These are phyloP conservation scores for Meripilus lineatus DNA, from an alignment of 1,284 basidiomycete species.

Conservation along the genomic window DNA sequence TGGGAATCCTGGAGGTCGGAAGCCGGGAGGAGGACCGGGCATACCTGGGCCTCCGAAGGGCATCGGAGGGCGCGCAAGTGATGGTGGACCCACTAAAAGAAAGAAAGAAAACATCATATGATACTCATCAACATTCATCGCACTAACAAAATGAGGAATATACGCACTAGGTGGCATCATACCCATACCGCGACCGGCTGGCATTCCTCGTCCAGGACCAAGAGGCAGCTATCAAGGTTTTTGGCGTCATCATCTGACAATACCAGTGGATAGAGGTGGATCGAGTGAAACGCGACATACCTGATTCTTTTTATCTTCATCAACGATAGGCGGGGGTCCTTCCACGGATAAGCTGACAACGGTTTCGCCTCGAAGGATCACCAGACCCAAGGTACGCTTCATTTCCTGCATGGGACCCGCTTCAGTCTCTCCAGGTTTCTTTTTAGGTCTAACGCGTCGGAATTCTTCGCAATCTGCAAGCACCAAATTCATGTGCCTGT, in stretches of 20 bases:
- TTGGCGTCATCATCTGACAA: slow-evolving; percentile 11
- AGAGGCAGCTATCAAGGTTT: slow-evolving; percentile 57
- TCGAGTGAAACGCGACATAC: slow-evolving; percentile 31
- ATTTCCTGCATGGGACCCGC: slow-evolving; percentile 87
- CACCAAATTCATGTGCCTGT: slow-evolving; percentile 99
- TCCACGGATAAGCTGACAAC: slow-evolving; percentile 95
- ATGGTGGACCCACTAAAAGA: slow-evolving; percentile 54
- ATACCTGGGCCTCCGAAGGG: slow-evolving; percentile 83
- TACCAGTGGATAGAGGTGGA: slow-evolving; percentile 13
- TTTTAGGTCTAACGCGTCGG: slow-evolving; percentile 82
- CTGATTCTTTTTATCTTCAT: slow-evolving; percentile 81
- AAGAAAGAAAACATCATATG: neutral
- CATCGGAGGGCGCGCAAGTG: slow-evolving; percentile 79
- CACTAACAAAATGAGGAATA: neutral
- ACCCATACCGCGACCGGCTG: slow-evolving; percentile 96
- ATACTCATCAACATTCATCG: neutral
- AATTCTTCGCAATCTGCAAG: slow-evolving; percentile 98
- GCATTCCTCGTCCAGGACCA: slow-evolving; percentile 92
- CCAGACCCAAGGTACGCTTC: slow-evolving; percentile 93
- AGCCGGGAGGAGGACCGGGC: slow-evolving; percentile 75
- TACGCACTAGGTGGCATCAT: slow-evolving; percentile 86
- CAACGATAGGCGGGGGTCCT: slow-evolving; percentile 90
- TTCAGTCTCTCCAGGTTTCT: slow-evolving; percentile 71
- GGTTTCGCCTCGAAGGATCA: slow-evolving; percentile 95
- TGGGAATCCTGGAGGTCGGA: slow-evolving; percentile 79